Percentiles rank a stretch among this genome's conserved stretches.
These are phyloP conservation scores for Penicillium arizonense DNA, from an alignment of 495 filamentous ascomycete genomes.

Conservation along the genomic window DNA sequence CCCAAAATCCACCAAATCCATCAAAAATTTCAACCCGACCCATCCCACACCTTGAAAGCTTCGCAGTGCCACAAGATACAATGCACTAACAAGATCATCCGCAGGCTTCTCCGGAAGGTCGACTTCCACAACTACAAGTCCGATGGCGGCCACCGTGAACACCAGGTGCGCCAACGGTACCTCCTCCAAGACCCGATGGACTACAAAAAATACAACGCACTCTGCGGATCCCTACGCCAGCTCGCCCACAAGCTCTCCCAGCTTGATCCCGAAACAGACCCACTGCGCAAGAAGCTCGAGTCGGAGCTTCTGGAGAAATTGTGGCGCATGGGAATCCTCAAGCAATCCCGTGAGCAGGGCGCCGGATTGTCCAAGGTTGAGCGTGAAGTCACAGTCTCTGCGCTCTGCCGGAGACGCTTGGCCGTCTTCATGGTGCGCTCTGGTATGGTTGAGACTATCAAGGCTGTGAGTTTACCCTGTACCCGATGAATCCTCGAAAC, in stretches of 20 bases:
- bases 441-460: constrained; percentile 85
- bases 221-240: constrained; percentile 82
- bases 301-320: constrained; percentile 83
- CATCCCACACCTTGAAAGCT: not conserved
- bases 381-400: constrained; percentile 78
- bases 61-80: not conserved
- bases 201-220: constrained; percentile 82
- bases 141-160: constrained; percentile 80
- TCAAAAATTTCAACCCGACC: not conserved
- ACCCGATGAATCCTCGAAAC: too few relatives aligned
- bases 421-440: constrained; percentile 85
- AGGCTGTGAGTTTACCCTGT: constrained; percentile 41
- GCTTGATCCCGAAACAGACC: constrained; percentile 72
- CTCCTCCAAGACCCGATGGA: constrained; percentile 82
- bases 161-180: constrained; percentile 78
- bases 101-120: constrained; percentile 79
- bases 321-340: constrained; percentile 83
- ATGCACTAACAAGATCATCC: constrained; percentile 6
- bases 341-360: constrained; percentile 57
- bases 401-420: constrained; percentile 76
- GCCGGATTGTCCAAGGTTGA: constrained; percentile 75
- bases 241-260: constrained; percentile 82
- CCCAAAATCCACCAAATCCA: not conserved
- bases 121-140: constrained; percentile 93
- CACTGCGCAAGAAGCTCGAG: constrained; percentile 77